Conservation (phyloP, 768 basidiomycete genomes). For the Sarcodon aspratus region DNA sequence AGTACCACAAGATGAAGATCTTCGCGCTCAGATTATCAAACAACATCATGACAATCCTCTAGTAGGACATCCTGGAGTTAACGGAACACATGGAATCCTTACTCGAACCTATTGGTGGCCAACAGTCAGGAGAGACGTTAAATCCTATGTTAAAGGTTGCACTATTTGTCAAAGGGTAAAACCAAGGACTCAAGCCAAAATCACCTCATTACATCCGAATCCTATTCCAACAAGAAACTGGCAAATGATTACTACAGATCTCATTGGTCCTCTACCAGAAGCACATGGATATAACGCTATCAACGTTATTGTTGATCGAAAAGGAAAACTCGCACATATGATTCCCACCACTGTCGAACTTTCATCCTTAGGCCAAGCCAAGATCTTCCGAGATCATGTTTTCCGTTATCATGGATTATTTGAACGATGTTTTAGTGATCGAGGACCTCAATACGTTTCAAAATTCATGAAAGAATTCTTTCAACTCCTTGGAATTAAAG, state of each 20-base stretch:
- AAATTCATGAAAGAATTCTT: constrained; percentile 20
- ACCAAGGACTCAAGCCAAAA: not conserved
- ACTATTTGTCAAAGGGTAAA: constrained; percentile 1
- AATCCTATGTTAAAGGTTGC: constrained; percentile 1
- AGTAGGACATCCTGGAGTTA: too few relatives aligned
- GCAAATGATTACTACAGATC: constrained; percentile 7
- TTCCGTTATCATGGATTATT: constrained; percentile 4
- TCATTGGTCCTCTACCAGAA: constrained; percentile 4
- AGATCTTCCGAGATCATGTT: constrained; percentile 8
- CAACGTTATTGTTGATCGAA: not conserved
- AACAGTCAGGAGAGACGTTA: not conserved
- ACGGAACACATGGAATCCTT: too few relatives aligned
- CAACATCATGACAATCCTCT: too few relatives aligned
- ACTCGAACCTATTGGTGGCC: too few relatives aligned
- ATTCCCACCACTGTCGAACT: not conserved
- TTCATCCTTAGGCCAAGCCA: constrained; percentile 9
- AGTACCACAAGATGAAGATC: too few relatives aligned
- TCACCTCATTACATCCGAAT: not conserved
- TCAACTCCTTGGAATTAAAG: constrained; percentile 18
- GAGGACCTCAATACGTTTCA: constrained; percentile 15
- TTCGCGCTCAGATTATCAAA: too few relatives aligned
- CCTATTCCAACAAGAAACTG: constrained; percentile 5
- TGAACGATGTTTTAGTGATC: constrained; percentile 3
- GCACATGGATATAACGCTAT: constrained; percentile 4
- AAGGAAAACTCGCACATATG: too few relatives aligned